Evolutionary conservation across 495 filamentous ascomycete genomes (phyloP).

Genomic region (Aspergillus coremiiformis): DNA sequence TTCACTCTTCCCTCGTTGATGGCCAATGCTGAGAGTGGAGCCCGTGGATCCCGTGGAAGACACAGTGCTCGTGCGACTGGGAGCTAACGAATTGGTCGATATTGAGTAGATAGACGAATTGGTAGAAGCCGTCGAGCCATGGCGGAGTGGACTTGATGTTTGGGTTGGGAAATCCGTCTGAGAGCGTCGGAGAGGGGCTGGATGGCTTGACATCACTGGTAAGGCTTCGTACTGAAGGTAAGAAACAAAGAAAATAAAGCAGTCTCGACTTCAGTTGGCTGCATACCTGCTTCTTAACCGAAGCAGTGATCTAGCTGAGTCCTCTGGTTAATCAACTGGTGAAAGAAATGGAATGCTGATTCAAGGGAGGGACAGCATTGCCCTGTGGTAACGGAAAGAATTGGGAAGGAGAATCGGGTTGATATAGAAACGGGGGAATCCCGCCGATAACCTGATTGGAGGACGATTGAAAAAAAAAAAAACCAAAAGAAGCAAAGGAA

Average conservation of each 20-base stretch:
- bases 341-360: slow-evolving; percentile 23
- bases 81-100: slow-evolving; percentile 55
- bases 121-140: slow-evolving; percentile 72
- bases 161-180: slow-evolving; percentile 56
- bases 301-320: slow-evolving; percentile 17
- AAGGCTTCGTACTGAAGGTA: slow-evolving; percentile 19
- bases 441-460: neutral
- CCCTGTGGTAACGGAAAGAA: slow-evolving; percentile 17
- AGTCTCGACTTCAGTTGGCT: slow-evolving; percentile 27
- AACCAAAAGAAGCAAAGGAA: neutral
- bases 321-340: neutral
- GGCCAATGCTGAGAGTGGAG: slow-evolving; percentile 45
- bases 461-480: neutral
- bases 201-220: slow-evolving; percentile 35
- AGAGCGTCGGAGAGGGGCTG: slow-evolving; percentile 49
- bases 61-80: slow-evolving; percentile 66
- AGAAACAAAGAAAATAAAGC: slow-evolving; percentile 20
- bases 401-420: slow-evolving; percentile 16
- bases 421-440: slow-evolving; percentile 22
- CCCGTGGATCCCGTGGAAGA: slow-evolving; percentile 70
- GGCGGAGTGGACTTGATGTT: slow-evolving; percentile 55
- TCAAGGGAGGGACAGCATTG: slow-evolving; percentile 25
- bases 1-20: slow-evolving; percentile 75
- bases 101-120: slow-evolving; percentile 71
- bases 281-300: slow-evolving; percentile 38